Percentiles rank a stretch among this genome's conserved stretches.
phyloP scores from a whole-genome alignment of 1,139 yeast genomes.

The Kluyveromyces marxianus region DNA sequence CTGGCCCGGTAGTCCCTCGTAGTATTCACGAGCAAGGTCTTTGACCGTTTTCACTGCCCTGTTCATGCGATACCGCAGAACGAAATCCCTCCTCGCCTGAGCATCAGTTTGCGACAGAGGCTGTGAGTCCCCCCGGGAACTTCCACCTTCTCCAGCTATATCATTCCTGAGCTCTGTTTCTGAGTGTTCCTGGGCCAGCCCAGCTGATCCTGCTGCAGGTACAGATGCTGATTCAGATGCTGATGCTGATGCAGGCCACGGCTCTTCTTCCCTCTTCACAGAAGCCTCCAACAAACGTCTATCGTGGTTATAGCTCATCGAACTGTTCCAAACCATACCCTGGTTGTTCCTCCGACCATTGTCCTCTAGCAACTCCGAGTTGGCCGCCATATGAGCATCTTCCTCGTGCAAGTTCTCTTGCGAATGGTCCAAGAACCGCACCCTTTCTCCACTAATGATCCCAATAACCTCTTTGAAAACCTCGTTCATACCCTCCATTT shows the following conservation, averaged over 20 bases:
- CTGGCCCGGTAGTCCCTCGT: conserved; percentile 24
- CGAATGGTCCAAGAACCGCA: conserved; percentile 33
- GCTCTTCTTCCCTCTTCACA: conserved; percentile 2
- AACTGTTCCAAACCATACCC: background rate
- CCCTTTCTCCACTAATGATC: conserved; percentile 35
- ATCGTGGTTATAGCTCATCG: conserved; percentile 3
- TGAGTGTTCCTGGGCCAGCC: background rate
- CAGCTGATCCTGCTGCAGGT: background rate
- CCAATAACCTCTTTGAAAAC: conserved; percentile 33
- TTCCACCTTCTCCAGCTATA: background rate
- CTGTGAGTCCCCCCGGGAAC: background rate
- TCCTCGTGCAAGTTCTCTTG: conserved; percentile 33
- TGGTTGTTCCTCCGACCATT: conserved; percentile 17
- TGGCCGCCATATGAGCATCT: conserved; percentile 21
- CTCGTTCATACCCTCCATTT: conserved; percentile 22
- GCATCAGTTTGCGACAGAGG: conserved; percentile 1
- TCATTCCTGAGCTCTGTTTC: background rate
- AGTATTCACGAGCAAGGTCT: conserved; percentile 26
- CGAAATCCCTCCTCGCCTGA: conserved; percentile 1
- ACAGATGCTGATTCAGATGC: background rate
- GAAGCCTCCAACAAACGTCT: conserved; percentile 2
- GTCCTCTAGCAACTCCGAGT: conserved; percentile 12
- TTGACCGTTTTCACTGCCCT: conserved; percentile 21
- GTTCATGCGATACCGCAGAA: conserved; percentile 17
- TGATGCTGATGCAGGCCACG: background rate